phyloP scores from a whole-genome alignment of 2,329 filamentous ascomycete genomes.

The Rutstroemia sp. region DNA sequence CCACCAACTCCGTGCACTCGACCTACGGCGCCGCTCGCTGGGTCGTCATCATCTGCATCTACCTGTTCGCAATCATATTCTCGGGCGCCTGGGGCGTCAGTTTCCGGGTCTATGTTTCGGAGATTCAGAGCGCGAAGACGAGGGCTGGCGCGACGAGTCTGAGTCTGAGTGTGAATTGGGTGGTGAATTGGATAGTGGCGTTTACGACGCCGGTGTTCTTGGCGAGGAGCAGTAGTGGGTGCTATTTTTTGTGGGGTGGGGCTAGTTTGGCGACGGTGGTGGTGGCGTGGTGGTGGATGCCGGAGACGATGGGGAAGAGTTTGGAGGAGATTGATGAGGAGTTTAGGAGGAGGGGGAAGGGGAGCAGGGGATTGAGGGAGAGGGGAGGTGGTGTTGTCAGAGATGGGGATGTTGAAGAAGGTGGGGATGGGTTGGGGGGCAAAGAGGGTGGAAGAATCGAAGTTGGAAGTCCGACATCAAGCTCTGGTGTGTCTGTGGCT shows the following conservation, averaged over 20 bases:
- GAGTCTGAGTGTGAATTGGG: constrained; percentile 40
- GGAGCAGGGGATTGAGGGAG: not conserved
- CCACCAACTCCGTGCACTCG: constrained; percentile 36
- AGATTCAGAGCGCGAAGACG: constrained; percentile 50
- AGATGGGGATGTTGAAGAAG: not conserved
- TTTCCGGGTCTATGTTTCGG: constrained; percentile 48
- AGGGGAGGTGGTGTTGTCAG: not conserved
- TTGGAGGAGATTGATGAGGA: constrained; percentile 21
- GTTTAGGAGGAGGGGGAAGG: constrained; percentile 9
- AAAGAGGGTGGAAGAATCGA: not conserved
- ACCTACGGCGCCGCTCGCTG: constrained; percentile 36
- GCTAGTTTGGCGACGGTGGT: constrained; percentile 32
- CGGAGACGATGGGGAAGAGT: constrained; percentile 26
- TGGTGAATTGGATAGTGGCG: constrained; percentile 28
- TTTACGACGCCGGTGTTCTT: constrained; percentile 30
- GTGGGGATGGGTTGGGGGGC: not conserved
- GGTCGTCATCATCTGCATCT: constrained; percentile 44
- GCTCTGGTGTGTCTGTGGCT: not conserved
- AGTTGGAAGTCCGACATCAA: not conserved
- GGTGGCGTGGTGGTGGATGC: constrained; percentile 20
- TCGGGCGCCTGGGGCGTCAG: constrained; percentile 46
- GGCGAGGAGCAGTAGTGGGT: constrained; percentile 17
- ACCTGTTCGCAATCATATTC: constrained; percentile 41
- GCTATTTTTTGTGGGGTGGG: constrained; percentile 28
- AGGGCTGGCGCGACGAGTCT: constrained; percentile 47